phyloP scores from a whole-genome alignment of 2,329 filamentous ascomycete species.

The Arthroderma sp. region DNA sequence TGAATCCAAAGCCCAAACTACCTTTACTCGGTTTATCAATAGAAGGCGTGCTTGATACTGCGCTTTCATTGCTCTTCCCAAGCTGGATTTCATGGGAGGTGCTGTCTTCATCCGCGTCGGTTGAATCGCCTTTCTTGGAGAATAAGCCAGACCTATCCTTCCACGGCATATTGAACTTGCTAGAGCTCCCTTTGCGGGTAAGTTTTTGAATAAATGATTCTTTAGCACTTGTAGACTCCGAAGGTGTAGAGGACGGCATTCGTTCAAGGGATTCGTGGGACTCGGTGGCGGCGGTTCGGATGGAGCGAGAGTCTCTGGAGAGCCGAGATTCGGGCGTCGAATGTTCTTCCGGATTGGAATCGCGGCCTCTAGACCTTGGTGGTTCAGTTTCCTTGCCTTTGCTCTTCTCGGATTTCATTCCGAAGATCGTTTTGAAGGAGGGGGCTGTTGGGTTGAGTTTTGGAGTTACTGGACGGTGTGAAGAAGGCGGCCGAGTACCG shows the following conservation, averaged over 20 bases:
- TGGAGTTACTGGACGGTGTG: slow-evolving; percentile 42
- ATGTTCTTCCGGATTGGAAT: slow-evolving; percentile 20
- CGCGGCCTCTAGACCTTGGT: slow-evolving; percentile 15
- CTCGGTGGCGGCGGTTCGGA: slow-evolving; percentile 33
- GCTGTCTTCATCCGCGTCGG: slow-evolving; percentile 28
- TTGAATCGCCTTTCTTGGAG: slow-evolving; percentile 31
- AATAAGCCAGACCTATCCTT: slow-evolving; percentile 37
- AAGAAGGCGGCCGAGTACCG: slow-evolving; percentile 57
- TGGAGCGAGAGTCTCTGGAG: slow-evolving; percentile 32
- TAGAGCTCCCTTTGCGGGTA: slow-evolving; percentile 37
- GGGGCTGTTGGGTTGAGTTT: slow-evolving; percentile 79
- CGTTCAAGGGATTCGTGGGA: slow-evolving; percentile 37
- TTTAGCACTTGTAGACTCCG: slow-evolving; percentile 29
- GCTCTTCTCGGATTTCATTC: slow-evolving; percentile 32
- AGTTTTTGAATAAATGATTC: slow-evolving; percentile 40
- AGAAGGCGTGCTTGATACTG: slow-evolving; percentile 27
- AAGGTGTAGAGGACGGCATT: slow-evolving; percentile 29
- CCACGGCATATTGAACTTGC: slow-evolving; percentile 39
- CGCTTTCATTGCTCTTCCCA: slow-evolving; percentile 32
- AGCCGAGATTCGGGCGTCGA: slow-evolving; percentile 34
- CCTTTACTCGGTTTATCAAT: slow-evolving; percentile 30
- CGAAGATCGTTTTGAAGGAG: slow-evolving; percentile 65
- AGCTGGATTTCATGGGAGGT: slow-evolving; percentile 23
- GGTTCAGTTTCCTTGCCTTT: slow-evolving; percentile 18
- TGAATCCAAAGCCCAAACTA: slow-evolving; percentile 34